These are phyloP conservation scores for Cryphonectria parasitica DNA, from an alignment of 2,329 filamentous ascomycete species.

Conservation along the genomic window DNA sequence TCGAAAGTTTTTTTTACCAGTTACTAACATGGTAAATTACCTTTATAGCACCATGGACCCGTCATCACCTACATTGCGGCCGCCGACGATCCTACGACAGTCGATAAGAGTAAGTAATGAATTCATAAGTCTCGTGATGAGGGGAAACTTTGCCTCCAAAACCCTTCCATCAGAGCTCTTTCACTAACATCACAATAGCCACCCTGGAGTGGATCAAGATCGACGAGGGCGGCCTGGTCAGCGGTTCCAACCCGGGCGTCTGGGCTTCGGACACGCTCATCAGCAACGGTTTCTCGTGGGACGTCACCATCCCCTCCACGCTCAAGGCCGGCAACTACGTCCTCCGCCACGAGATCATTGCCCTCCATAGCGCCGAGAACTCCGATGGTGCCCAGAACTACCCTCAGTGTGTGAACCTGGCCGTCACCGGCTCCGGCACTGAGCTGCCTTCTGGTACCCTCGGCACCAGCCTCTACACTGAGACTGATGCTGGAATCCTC, in stretches of 20 bases:
- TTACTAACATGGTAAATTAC: background rate
- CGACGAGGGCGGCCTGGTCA: slow-evolving; percentile 39
- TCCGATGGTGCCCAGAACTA: slow-evolving; percentile 52
- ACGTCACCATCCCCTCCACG: slow-evolving; percentile 40
- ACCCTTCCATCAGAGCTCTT: background rate
- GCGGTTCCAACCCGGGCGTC: slow-evolving; percentile 31
- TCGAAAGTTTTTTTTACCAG: too few relatives aligned
- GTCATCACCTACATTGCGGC: slow-evolving; percentile 38
- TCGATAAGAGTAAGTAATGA: slow-evolving; percentile 33
- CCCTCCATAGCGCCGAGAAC: slow-evolving; percentile 45
- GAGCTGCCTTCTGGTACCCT: slow-evolving; percentile 36
- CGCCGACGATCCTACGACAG: slow-evolving; percentile 33
- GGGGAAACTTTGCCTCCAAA: background rate
- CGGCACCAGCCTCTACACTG: slow-evolving; percentile 34
- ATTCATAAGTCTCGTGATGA: background rate
- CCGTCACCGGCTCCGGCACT: slow-evolving; percentile 44
- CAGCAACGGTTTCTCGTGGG: slow-evolving; percentile 52
- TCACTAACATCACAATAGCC: slow-evolving; percentile 13
- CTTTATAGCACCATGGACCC: slow-evolving; percentile 34
- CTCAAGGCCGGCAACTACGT: slow-evolving; percentile 48
- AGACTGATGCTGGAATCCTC: slow-evolving; percentile 34
- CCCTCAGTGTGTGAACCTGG: slow-evolving; percentile 52
- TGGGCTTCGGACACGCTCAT: slow-evolving; percentile 48
- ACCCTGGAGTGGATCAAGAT: slow-evolving; percentile 43
- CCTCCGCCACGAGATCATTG: slow-evolving; percentile 54